Conservation (phyloP, 2,329 filamentous ascomycete species). For the Paecilomyces formosus region DNA sequence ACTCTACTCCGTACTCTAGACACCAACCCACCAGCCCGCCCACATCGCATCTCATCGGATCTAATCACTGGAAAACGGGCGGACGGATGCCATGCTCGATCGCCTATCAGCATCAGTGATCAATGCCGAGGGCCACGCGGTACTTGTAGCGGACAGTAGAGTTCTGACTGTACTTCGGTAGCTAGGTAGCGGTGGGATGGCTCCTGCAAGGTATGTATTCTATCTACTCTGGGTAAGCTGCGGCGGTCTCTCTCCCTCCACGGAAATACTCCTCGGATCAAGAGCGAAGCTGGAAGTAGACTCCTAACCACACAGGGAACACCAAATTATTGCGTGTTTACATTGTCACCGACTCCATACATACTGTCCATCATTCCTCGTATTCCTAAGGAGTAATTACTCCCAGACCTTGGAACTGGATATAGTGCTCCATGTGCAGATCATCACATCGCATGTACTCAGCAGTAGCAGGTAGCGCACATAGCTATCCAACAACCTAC, state of each 20-base stretch:
- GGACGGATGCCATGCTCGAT: no score
- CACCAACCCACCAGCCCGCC: no score
- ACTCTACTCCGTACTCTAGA: no score
- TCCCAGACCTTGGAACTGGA: no score
- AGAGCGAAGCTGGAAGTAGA: background rate
- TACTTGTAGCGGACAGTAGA: no score
- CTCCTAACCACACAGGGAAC: background rate
- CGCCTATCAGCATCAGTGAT: no score
- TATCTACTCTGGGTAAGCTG: background rate
- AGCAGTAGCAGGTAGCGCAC: background rate
- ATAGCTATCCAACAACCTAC: background rate
- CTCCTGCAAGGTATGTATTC: background rate
- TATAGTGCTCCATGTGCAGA: background rate
- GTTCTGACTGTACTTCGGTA: no score
- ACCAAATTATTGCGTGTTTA: no score
- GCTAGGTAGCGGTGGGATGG: background rate
- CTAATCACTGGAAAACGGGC: no score
- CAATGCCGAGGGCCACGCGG: no score
- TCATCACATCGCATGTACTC: background rate
- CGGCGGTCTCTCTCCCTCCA: background rate
- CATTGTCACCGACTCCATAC: background rate
- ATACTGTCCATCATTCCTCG: background rate
- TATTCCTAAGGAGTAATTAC: no score
- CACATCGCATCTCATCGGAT: no score
- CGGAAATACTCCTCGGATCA: background rate